Base-by-base conservation (phyloP, 805 yeast species). In the Saccharomycopsis fermentans region DNA sequence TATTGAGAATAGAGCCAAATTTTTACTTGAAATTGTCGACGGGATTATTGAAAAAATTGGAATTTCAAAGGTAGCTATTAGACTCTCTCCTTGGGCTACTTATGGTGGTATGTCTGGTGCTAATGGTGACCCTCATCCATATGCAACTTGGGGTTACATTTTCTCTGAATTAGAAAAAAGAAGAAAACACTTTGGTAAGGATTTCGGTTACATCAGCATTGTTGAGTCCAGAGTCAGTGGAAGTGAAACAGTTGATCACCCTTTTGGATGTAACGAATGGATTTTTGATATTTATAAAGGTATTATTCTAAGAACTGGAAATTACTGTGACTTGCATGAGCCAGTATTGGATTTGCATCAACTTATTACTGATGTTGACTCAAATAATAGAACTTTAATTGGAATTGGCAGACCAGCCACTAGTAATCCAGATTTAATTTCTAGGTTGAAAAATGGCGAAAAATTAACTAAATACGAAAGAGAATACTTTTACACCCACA, bases 1-100 rank as follows among this genome's bases (percentile, higher is more conserved):
- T 1, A 72, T 82, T 56, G 86, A 81, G 65, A 82, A 82, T 69
- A 75, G 88, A 62, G 72, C 73, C 9, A 70, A 82, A 52, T 73
- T 83, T 56, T 63, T 77, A 9, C 63, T 77, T 34, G 84, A 83
- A 63, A 65, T 78, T 19, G 67, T 81, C n/a, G 78, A 74, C 52
- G 75, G 72, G n/a, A 65, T 81, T 40, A 71, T 72, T 35, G 77
- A 70, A 5, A 81, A 78, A 2, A 69, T 83, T 60, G 89, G 89
- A 53, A 74, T 79, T 35, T 73, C 73, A 2, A 75, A 70, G 55
- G 69, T 76, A 50, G 83, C 77, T 51, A 63, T 81, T 53, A 71
- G 87, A 62, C 66, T 79, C 24, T 74, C 82, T 19, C 82, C 83
- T 57, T 72, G 68, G 61, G 73, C 77, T 60, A 55, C 64, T n/a